Evolutionary conservation across 164 flowering plant genomes (phyloP), one percentile per base, ranked within the genome.

Genomic region (Pachysandra terminalis): DNA sequence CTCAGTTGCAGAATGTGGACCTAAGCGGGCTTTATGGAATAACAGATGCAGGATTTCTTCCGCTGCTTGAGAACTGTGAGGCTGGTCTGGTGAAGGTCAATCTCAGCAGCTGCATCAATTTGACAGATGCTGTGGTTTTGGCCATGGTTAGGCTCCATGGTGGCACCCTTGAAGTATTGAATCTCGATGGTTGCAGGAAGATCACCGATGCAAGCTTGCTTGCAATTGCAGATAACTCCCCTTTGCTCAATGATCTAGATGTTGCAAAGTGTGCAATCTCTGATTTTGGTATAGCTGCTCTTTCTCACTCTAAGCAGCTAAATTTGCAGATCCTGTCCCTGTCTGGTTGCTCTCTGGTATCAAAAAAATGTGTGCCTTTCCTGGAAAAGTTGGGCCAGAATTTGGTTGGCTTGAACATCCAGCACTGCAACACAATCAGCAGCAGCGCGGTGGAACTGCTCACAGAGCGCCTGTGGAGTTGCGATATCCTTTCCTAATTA

Each of bases 381-480:
- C 78, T 91, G 53, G 68, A 66, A 40, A 77, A 81, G 52, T 45
- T 91, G 76, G 90, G 89, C 4, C 61, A 68, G 59, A 81, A 81
- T n/a, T 76, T 91, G 8, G 63, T 85, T 52, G 95, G 97, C 0
- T 76, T 91, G 85, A 91, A 89, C 65, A 84, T 91, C 58, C 87
- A 84, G 69, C 72, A 78, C 53, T 91, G 97, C 81, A 76, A 72
- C 64, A 67, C 82, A 40, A 75, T 91, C 66, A 82, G 82, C 83
- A 74, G 75, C 64, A 71, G 74, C 65, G 51, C 78, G 22, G 77
- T 84, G 7, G 90, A 77, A 68, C 24, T 68, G 19, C 90, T 90
- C 40, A 74, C 70, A 59, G 85, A 75, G 68, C 73, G 68, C 51
- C 79, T 90, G 22, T 85, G 87, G 88, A 76, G 83, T 67, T 90